These are phyloP conservation scores for Friedmanniomyces simplex DNA, from an alignment of 495 filamentous ascomycete genomes.

Conservation along the genomic window DNA sequence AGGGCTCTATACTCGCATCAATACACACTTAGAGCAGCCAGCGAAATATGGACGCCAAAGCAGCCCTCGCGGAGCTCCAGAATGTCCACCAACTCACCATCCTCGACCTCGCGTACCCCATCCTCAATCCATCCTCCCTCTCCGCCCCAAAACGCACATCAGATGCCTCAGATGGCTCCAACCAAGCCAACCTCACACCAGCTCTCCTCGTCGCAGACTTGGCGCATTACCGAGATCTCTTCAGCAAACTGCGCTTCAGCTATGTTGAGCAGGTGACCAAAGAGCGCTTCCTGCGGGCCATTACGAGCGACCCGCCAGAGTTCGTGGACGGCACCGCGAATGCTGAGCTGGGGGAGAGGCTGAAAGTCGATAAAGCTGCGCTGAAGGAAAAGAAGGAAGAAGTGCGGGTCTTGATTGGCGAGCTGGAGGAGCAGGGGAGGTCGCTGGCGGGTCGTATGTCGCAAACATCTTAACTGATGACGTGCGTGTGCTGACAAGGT, in stretches of 20 bases:
- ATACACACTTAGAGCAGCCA: too few species aligned
- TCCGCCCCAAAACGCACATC: conserved; percentile 23
- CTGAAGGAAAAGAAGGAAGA: conserved; percentile 71
- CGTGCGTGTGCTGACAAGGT: not conserved
- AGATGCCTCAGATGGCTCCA: conserved; percentile 61
- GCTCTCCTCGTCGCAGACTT: conserved; percentile 73
- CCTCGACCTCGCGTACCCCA: conserved; percentile 16
- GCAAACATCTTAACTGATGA: conserved; percentile 23
- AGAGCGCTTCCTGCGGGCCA: conserved; percentile 66
- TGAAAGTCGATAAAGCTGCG: conserved; percentile 60
- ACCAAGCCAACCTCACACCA: conserved; percentile 58
- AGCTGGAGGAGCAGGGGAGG: conserved; percentile 58
- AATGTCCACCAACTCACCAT: conserved; percentile 11
- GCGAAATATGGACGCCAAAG: not conserved
- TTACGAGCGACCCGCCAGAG: conserved; percentile 76
- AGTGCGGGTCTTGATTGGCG: conserved; percentile 58
- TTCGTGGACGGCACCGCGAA: conserved; percentile 78
- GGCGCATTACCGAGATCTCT: conserved; percentile 88
- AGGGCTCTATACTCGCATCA: too few species aligned
- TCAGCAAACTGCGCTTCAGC: conserved; percentile 91
- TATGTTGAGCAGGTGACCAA: conserved; percentile 77
- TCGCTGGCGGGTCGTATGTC: conserved; percentile 40
- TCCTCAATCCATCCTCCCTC: conserved; percentile 4
- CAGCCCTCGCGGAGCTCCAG: conserved; percentile 4
- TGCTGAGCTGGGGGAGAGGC: conserved; percentile 60